Evolutionary conservation across 1,139 yeast species (phyloP).

Genomic region (Pichia sp.): DNA sequence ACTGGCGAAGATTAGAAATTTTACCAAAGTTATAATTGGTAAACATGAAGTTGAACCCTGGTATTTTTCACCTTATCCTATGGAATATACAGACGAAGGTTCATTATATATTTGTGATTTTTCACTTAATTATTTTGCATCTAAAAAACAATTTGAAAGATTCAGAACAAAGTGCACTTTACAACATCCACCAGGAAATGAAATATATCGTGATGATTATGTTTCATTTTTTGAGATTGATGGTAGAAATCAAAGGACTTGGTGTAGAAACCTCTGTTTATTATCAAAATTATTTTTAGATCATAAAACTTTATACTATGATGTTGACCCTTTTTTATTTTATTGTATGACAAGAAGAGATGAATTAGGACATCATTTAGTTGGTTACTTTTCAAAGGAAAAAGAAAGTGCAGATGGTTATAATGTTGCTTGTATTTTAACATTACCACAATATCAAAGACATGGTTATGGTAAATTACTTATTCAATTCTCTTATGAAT

Average conservation of each 20-base stretch:
- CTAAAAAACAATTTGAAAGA: slow-evolving; percentile 84
- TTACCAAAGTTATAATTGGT: slow-evolving; percentile 74
- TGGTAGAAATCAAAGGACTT: slow-evolving; percentile 89
- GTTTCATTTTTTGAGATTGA: slow-evolving; percentile 92
- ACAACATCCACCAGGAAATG: slow-evolving; percentile 97
- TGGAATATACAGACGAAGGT: slow-evolving; percentile 89
- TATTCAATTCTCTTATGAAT: slow-evolving; percentile 88
- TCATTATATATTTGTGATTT: slow-evolving; percentile 86
- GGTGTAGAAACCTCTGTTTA: slow-evolving; percentile 93
- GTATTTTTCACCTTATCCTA: slow-evolving; percentile 97
- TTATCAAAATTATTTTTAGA: slow-evolving; percentile 84
- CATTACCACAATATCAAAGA: slow-evolving; percentile 93
- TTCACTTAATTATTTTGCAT: slow-evolving; percentile 82
- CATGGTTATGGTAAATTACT: slow-evolving; percentile 88
- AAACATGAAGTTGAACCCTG: slow-evolving; percentile 94
- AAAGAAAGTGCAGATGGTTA: slow-evolving; percentile 95
- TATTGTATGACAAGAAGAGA: slow-evolving; percentile 91
- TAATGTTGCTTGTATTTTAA: slow-evolving; percentile 93
- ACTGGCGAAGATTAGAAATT: slow-evolving; percentile 84
- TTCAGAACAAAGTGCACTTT: slow-evolving; percentile 79
- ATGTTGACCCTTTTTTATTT: slow-evolving; percentile 93
- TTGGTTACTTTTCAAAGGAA: slow-evolving; percentile 94
- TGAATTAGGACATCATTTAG: slow-evolving; percentile 86
- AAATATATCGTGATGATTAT: slow-evolving; percentile 81
- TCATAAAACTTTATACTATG: slow-evolving; percentile 92